Evolutionary conservation across 2,329 filamentous ascomycete genomes (phyloP), one percentile per base, ranked within the genome.

Genomic region (Hypoxylon rubiginosum): DNA sequence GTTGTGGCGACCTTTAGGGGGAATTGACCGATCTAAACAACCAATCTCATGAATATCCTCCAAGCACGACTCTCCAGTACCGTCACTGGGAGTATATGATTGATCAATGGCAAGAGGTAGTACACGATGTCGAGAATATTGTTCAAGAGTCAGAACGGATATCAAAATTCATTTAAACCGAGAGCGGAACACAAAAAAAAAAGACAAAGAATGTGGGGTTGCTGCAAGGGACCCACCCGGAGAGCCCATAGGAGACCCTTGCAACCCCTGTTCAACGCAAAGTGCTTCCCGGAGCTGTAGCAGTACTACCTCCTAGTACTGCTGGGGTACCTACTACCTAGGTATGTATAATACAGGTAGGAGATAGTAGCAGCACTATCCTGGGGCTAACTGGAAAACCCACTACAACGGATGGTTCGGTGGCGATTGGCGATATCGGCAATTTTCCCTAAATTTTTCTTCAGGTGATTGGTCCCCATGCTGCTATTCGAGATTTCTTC

Each of bases 111-210:
- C 62, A 65, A 65, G 58, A 60, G 36, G 61, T 19, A 48, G 52
- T 19, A 41, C 49, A 60, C 56, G 60, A 67, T 67, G 15, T 48
- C 28, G 30, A 63, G 36, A 34, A 43, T 60, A 41, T 58, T 39
- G 39, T 39, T 32, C 19, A 64, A 65, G 64, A 69, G 60, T 69
- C 67, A 69, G 52, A 55, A 50, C 8, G 13, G 32, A 46, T 6
- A 55, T 28, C 28, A 32, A 61, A 61, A 58, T 32, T 48, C 21
- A 52, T 58, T 63, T 52, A 45, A 69, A 46, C 63, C 66, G 67
- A 69, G 57, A 62, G 58, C 67, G 67, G 67, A 67, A 69, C 57
- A 69, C 63, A 67, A 67, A 67, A 66, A 67, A 66, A 63, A 64
- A 66, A 52, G 50, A 62, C 45, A 62, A 64, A 69, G 67, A 64